phyloP scores from a whole-genome alignment of 2,329 filamentous ascomycete genomes.

The Parafenestella ontariensis region DNA sequence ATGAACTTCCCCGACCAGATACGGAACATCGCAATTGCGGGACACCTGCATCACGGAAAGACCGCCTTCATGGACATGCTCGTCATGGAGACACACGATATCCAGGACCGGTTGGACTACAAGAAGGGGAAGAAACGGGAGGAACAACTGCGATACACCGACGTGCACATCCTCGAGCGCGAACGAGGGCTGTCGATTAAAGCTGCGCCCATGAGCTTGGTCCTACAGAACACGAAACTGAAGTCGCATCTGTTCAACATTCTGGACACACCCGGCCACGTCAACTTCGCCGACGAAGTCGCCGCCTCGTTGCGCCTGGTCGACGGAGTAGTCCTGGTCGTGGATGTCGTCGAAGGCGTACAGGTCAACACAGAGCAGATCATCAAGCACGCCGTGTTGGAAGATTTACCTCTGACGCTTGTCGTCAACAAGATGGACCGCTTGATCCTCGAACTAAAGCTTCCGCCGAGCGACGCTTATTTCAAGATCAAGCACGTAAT shows the following conservation, averaged over 20 bases:
- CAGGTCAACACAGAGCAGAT: slow-evolving; percentile 97
- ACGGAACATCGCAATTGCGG: slow-evolving; percentile 88
- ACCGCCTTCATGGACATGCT: slow-evolving; percentile 99
- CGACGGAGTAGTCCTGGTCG: slow-evolving; percentile 90
- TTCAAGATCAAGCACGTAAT: slow-evolving; percentile 99
- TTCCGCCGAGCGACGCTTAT: slow-evolving; percentile 94
- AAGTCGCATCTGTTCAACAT: slow-evolving; percentile 97
- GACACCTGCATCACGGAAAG: slow-evolving; percentile 96
- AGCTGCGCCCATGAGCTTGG: slow-evolving; percentile 89
- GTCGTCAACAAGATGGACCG: slow-evolving; percentile 98
- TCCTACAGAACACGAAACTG: slow-evolving; percentile 84
- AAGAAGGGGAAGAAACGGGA: slow-evolving; percentile 82
- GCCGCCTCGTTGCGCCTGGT: slow-evolving; percentile 85
- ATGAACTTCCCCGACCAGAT: slow-evolving; percentile 97
- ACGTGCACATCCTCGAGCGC: slow-evolving; percentile 86
- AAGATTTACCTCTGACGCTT: slow-evolving; percentile 86
- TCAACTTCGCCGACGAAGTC: slow-evolving; percentile 98
- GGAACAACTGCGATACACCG: slow-evolving; percentile 93
- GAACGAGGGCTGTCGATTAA: slow-evolving; percentile 93
- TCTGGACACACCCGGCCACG: slow-evolving; percentile 94
- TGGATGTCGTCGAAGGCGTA: slow-evolving; percentile 98
- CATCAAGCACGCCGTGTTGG: slow-evolving; percentile 91
- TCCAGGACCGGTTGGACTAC: slow-evolving; percentile 78
- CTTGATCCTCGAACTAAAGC: slow-evolving; percentile 89
- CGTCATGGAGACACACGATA: slow-evolving; percentile 92